Percentiles rank a stretch among this genome's conserved stretches.
These are phyloP conservation scores for Colletotrichum musicola DNA, from an alignment of 2,329 filamentous ascomycete genomes.

Conservation along the genomic window DNA sequence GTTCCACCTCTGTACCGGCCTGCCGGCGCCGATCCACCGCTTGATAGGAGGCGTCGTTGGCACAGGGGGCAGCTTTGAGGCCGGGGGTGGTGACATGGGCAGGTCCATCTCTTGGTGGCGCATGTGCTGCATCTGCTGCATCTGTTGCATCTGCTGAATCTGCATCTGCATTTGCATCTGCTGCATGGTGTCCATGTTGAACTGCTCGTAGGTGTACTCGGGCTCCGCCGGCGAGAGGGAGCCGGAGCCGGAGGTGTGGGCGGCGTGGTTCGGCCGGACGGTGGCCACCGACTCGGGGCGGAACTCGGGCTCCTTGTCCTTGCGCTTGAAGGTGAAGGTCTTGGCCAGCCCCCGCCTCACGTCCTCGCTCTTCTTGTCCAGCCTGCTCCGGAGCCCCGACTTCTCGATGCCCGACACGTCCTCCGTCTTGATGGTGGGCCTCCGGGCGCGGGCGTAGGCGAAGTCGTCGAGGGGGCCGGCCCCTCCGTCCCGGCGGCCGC, in stretches of 20 bases:
- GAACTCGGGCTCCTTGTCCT: constrained; percentile 56
- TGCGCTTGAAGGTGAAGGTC: constrained; percentile 64
- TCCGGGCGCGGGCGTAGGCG: constrained; percentile 57
- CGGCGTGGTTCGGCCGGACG: constrained; percentile 45
- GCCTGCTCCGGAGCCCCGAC: constrained; percentile 63
- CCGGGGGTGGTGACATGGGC: constrained; percentile 39
- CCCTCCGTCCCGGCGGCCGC: constrained; percentile 48
- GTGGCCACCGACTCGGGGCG: constrained; percentile 55
- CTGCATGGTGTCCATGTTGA: constrained; percentile 31
- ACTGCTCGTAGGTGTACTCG: constrained; percentile 40
- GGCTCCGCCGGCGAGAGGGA: constrained; percentile 32
- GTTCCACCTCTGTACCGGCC: constrained; percentile 65
- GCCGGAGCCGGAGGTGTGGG: background rate
- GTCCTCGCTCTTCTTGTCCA: constrained; percentile 69
- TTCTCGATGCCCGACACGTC: constrained; percentile 68
- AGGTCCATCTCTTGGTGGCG: constrained; percentile 30
- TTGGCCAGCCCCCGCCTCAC: constrained; percentile 66
- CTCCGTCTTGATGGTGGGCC: constrained; percentile 60
- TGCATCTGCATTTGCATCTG: constrained; percentile 34
- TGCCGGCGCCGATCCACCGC: constrained; percentile 65
- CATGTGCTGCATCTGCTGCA: constrained; percentile 34
- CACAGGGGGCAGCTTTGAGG: constrained; percentile 43
- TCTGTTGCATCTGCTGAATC: constrained; percentile 18
- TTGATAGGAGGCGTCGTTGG: constrained; percentile 57
- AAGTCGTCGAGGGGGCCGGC: constrained; percentile 55